phyloP scores from a whole-genome alignment of 129 eudicot genomes.

The Helichrysum umbraculigerum region DNA sequence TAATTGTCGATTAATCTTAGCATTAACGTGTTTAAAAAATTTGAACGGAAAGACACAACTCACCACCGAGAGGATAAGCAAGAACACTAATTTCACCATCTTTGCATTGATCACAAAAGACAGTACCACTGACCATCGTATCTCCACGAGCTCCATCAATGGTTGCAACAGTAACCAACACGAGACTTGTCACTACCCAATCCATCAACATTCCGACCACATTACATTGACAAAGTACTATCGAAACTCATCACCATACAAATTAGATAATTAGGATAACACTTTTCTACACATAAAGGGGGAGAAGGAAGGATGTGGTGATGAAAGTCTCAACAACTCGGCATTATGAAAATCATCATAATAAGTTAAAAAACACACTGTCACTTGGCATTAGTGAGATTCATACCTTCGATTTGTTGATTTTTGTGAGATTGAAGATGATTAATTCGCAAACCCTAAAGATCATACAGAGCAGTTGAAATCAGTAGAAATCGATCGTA shows the following conservation, averaged over 20 bases:
- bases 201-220: slow-evolving; percentile 35
- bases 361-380: too few relatives aligned
- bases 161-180: slow-evolving; percentile 36
- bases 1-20: too few relatives aligned
- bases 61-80: slow-evolving; percentile 81
- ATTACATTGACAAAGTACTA: slow-evolving; percentile 19
- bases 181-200: slow-evolving; percentile 32
- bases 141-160: slow-evolving; percentile 50
- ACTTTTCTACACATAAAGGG: neutral
- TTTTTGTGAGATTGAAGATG: too few relatives aligned
- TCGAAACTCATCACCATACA: neutral
- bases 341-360: too few relatives aligned
- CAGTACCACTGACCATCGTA: slow-evolving; percentile 72
- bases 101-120: slow-evolving; percentile 91
- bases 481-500: too few relatives aligned
- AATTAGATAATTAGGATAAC: neutral
- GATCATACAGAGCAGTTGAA: too few relatives aligned
- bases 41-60: neutral
- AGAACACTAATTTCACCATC: slow-evolving; percentile 69
- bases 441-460: too few relatives aligned
- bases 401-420: too few relatives aligned
- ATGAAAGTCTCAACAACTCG: slow-evolving; percentile 29
- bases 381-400: too few relatives aligned
- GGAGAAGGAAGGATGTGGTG: slow-evolving; percentile 6
- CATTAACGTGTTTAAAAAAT: too few relatives aligned